Evolutionary conservation across 2,329 filamentous ascomycete genomes (phyloP), one percentile per base, ranked within the genome.

Genomic region (Volutella citrinella): DNA sequence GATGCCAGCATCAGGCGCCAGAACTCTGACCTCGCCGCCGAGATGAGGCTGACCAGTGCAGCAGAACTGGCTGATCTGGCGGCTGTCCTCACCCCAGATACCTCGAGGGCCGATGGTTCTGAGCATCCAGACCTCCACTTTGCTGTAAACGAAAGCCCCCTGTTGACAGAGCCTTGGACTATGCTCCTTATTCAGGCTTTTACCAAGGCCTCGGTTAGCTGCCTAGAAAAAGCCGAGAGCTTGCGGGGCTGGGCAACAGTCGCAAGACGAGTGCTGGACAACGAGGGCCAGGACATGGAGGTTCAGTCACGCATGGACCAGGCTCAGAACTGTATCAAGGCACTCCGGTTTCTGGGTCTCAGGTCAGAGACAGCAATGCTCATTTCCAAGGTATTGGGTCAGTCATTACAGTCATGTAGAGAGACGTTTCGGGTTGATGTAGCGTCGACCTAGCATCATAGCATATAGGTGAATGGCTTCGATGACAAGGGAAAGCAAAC

Each of bases 151-250:
- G 64, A 75, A 40, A 72, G 69, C 2, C 69, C 74, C 3, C 57
- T 80, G 5, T 47, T 80, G 19, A 77, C 74, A 0, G 76, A 80
- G 38, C 76, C 76, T 3, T 79, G 76, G 76, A 77, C 74, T 0
- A 65, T 69, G 4, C 65, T 78, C 4, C 46, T 78, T 14, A 69
- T 77, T 30, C 60, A 70, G 6, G 66, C 66, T 0, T 78, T 78
- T 36, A 62, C 66, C 4, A 70, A 66, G 41, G 69, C 72, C 1
- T 65, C 54, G 2, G 40, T 56, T 1, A 38, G 56, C 23, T 51
- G 60, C 20, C 30, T 76, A 6, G 53, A n/a, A n/a, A n/a, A n/a
- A n/a, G n/a, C n/a, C n/a, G n/a, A n/a, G n/a, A n/a, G n/a, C n/a
- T n/a, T n/a, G 64, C 5, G 53, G 51, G 11, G 52, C 48, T 1